Evolutionary conservation across 305 asterid species (phyloP), one percentile per base, ranked within the genome.

Genomic region (Solanum aculeatissimum): DNA sequence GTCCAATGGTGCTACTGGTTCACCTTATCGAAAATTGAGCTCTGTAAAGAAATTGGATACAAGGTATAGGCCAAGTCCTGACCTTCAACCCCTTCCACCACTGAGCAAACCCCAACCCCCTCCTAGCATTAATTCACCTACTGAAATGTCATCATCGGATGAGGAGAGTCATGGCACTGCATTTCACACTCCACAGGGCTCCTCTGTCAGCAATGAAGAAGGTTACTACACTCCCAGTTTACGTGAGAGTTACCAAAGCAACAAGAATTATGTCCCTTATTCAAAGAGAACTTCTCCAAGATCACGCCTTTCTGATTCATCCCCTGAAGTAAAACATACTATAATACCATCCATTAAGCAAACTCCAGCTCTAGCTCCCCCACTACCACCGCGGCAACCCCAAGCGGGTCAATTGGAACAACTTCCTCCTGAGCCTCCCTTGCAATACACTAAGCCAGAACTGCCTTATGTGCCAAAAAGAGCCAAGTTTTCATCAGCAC

Each of bases 51-150:
- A 92, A 91, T 90, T 93, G 13, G 94, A 91, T 2, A 19, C 32
- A 18, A 92, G 98, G n/a, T 96, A 96, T 71, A 88, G 98, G 69
- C 99, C 99, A 2, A 96, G 99, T 78, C 99, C 99, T 15, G 99
- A 95, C 83, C 98, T 95, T 54, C 99, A 96, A 87, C 99, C 99
- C 5, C 88, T 96, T 86, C 98, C 99, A 81, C 98, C 98, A 11
- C 43, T 96, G 83, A 89, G 91, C 66, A 96, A 95, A 87, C 98
- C 95, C 0, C 94, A 93, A 42, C 94, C 91, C 3, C 92, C 95
- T 5, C 82, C 66, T 51, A 29, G 85, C 78, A 42, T 85, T 18
- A 80, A 77, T 82, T 88, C 93, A 27, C 91, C 92, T 4, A 91
- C 91, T 12, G 89, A 91, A 2, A 85, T 86, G 88, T 84, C 91